Evolutionary conservation across 495 filamentous ascomycete genomes (phyloP), one percentile per base, ranked within the genome.

Genomic region (Penicillium maclennaniae): DNA sequence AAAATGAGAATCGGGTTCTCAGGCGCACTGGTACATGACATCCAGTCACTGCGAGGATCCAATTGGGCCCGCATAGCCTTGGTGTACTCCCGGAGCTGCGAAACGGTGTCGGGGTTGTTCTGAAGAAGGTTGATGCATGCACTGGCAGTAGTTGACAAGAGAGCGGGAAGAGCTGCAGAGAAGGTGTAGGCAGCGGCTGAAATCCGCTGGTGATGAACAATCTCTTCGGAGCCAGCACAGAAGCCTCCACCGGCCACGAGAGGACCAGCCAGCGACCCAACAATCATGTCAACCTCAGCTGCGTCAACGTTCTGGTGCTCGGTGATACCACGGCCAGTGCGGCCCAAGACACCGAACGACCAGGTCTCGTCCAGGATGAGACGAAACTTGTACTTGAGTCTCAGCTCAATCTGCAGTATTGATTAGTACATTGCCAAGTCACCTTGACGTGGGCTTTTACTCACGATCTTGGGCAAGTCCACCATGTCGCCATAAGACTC

Each of bases 231-330:
- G 20, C 92, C 91, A 34, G 91, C 90, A 67, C 93, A 98, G 77
- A 98, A 98, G 26, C 93, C 93, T 51, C 93, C 93, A 41, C 91
- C 93, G 10, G 89, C 91, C 64, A 92, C 91, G 40, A 97, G 78
- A 16, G 91, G 86, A 26, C 95, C 91, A 12, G 93, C 86, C 27
- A 98, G 81, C 43, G 91, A 95, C 31, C 95, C 95, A 54, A 97
- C 79, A 46, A 97, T 91, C 89, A 97, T 95, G 68, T 98, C 93
- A 44, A 97, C 85, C 47, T 90, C 84, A 0, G 82, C 80, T 0
- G 91, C 84, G 69, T 97, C 95, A 15, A 97, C 91, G 60, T 97
- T 96, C 58, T 96, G 92, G 21, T 92, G 88, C 66, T 98, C 95
- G 1, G 93, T 97, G 23, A 97, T 73, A 47, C 93, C 93, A 36